A percentile compares a stretch with the other conserved stretches of the same genome.
Evolutionary conservation across 495 filamentous ascomycete genomes (phyloP).

Genomic region (Corynascus novoguineensis): DNA sequence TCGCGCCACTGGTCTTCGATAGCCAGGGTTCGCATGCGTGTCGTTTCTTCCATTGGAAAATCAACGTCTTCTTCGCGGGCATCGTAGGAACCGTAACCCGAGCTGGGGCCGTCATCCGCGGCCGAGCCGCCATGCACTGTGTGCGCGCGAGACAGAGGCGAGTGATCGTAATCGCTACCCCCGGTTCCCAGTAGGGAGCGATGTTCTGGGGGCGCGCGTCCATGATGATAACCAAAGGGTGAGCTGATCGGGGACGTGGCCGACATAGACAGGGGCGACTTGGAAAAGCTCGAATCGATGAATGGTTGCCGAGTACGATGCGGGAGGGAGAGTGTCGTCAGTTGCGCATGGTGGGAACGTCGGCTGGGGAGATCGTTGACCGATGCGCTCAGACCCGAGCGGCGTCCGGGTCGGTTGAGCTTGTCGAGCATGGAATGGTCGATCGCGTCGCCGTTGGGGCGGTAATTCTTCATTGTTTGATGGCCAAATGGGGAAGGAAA

Average conservation of each 20-base stretch:
- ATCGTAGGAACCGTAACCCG: constrained; percentile 40
- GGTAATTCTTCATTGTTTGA: constrained; percentile 50
- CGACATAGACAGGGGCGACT: constrained; percentile 42
- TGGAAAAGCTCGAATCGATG: constrained; percentile 43
- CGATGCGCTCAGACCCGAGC: constrained; percentile 49
- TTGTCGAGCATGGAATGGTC: constrained; percentile 76
- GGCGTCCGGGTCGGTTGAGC: constrained; percentile 55
- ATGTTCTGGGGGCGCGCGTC: constrained; percentile 39
- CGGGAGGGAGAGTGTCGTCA: constrained; percentile 48
- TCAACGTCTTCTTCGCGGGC: constrained; percentile 59
- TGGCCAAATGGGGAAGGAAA: constrained; percentile 33
- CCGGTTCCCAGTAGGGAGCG: constrained; percentile 45
- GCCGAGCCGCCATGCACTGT: constrained; percentile 45
- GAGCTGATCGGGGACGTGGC: constrained; percentile 46
- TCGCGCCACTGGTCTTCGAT: constrained; percentile 47
- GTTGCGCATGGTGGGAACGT: constrained; percentile 44
- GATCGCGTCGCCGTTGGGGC: constrained; percentile 61
- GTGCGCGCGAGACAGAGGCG: constrained; percentile 56
- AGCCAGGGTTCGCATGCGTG: constrained; percentile 52
- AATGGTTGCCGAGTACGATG: constrained; percentile 35
- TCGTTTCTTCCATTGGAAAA: constrained; percentile 62
- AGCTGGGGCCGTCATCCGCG: constrained; percentile 36
- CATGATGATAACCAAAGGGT: constrained; percentile 44
- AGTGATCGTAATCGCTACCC: constrained; percentile 43
- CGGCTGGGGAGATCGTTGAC: constrained; percentile 42